Conservation (phyloP, 2,329 filamentous ascomycete species). For the Fusarium subtropicale region DNA sequence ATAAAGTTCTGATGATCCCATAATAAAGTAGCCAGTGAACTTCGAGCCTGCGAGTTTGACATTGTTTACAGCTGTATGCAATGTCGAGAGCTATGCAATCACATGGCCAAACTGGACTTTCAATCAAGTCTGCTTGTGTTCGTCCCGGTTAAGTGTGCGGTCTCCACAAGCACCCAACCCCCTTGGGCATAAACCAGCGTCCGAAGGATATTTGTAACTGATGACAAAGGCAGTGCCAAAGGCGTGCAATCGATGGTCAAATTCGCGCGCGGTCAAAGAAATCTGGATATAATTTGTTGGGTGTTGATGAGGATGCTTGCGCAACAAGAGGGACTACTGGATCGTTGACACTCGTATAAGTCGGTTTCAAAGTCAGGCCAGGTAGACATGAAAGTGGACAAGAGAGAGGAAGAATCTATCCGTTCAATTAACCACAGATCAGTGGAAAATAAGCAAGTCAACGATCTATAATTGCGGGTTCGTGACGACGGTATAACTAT, state of each 20-base stretch:
- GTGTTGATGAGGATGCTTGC: slow-evolving; percentile 9
- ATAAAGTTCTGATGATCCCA: slow-evolving; percentile 61
- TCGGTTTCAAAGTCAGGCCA: not conserved
- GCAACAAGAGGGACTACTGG: slow-evolving; percentile 19
- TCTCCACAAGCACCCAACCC: slow-evolving; percentile 32
- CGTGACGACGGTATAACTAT: slow-evolving; percentile 21
- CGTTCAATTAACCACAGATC: slow-evolving; percentile 11
- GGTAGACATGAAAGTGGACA: slow-evolving; percentile 11
- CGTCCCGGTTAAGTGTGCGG: slow-evolving; percentile 24
- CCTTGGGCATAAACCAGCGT: slow-evolving; percentile 30
- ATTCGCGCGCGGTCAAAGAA: slow-evolving; percentile 2
- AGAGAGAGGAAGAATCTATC: not conserved
- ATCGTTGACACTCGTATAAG: not conserved
- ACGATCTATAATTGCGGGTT: slow-evolving; percentile 37
- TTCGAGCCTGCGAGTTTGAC: slow-evolving; percentile 32
- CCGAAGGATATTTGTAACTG: slow-evolving; percentile 8
- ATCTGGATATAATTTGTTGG: slow-evolving; percentile 3
- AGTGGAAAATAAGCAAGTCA: slow-evolving; percentile 21
- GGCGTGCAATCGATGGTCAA: not conserved
- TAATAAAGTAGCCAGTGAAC: slow-evolving; percentile 48
- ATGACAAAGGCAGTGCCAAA: slow-evolving; percentile 14
- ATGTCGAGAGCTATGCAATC: slow-evolving; percentile 32
- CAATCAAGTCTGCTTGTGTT: slow-evolving; percentile 13
- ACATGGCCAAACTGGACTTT: slow-evolving; percentile 37
- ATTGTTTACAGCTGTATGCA: slow-evolving; percentile 37